Conservation (phyloP, 2,329 filamentous ascomycete genomes). For the Calonectria montana region DNA sequence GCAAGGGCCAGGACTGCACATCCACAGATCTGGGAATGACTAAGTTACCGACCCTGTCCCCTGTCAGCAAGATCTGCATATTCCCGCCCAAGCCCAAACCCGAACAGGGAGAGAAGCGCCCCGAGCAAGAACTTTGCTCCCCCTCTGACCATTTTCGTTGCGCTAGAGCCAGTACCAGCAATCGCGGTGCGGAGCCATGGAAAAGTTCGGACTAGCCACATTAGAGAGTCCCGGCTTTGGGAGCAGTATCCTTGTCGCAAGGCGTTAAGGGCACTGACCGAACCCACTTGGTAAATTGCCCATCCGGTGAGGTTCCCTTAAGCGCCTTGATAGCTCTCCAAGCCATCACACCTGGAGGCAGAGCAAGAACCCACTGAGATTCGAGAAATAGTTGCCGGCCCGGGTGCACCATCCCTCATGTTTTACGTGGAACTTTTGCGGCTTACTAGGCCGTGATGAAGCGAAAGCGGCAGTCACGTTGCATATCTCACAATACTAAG, state of each 20-base stretch:
- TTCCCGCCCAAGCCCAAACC: constrained; percentile 27
- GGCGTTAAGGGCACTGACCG: constrained; percentile 13
- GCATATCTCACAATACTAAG: not conserved
- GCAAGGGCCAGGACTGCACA: constrained; percentile 32
- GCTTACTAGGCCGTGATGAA: not conserved
- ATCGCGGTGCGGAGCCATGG: not conserved
- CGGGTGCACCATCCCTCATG: not conserved
- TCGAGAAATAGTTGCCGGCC: not conserved
- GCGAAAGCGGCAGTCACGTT: not conserved
- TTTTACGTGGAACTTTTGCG: constrained; percentile 11
- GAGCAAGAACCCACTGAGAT: not conserved
- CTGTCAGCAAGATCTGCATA: constrained; percentile 38
- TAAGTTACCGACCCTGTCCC: constrained; percentile 24
- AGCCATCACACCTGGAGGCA: constrained; percentile 1
- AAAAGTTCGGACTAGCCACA: not conserved
- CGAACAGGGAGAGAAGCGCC: constrained; percentile 18
- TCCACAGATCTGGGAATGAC: constrained; percentile 31
- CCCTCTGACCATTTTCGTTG: not conserved
- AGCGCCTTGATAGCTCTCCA: constrained; percentile 25
- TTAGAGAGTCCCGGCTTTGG: not conserved
- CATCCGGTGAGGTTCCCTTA: constrained; percentile 16
- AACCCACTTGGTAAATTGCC: constrained; percentile 24
- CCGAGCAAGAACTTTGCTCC: constrained; percentile 9
- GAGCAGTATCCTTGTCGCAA: constrained; percentile 1
- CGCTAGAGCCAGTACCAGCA: not conserved